A percentile compares a stretch with the other conserved stretches of the same genome.
Conservation (phyloP, 805 yeast species). For the Zygotorulaspora sp. region DNA sequence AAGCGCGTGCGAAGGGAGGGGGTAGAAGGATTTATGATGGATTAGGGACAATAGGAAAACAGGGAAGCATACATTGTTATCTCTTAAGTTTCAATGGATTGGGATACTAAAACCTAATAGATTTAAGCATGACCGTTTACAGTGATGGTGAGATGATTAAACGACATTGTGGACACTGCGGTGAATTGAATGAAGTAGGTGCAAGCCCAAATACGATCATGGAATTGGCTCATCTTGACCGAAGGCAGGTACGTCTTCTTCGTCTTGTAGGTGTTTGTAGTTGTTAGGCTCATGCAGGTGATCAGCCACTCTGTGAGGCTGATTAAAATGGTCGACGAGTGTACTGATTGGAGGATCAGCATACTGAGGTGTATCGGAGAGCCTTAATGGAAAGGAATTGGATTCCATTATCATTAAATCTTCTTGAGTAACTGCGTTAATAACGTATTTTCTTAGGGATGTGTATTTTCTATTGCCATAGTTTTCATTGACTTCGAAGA, state of each 20-base stretch:
- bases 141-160: no score
- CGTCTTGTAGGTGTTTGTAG: no score
- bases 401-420: conserved; percentile 30
- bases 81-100: no score
- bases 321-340: conserved; percentile 3
- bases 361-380: conserved; percentile 23
- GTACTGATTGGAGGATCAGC: conserved; percentile 2
- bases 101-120: no score
- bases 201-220: no score
- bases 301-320: conserved; percentile 4
- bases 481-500: conserved; percentile 33
- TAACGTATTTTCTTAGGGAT: conserved; percentile 37
- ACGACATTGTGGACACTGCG: no score
- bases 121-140: no score
- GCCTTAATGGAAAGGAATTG: conserved; percentile 17
- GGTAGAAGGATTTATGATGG: no score
- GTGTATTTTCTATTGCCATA: conserved; percentile 38
- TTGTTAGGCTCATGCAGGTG: conserved; percentile 1
- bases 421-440: conserved; percentile 41
- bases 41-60: no score
- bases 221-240: conserved; percentile 31
- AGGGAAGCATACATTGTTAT: no score
- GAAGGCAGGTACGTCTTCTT: conserved; percentile 27
- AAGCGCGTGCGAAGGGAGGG: no score
- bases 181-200: no score